Evolutionary conservation across 345 rosid genomes (phyloP).

Genomic region (Balakata baccata): DNA sequence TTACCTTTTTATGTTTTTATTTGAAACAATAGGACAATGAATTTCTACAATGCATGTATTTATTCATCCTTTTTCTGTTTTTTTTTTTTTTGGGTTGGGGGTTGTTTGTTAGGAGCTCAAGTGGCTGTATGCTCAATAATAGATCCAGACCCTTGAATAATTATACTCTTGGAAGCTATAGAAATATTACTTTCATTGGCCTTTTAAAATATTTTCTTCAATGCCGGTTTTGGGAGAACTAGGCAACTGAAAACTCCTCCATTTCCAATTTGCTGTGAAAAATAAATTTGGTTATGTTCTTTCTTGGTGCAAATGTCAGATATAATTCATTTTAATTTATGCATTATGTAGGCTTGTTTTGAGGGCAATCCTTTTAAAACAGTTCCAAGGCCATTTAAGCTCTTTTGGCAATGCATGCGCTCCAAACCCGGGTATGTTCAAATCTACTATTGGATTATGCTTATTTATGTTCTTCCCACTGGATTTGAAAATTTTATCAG

Average conservation of each 20-base stretch:
- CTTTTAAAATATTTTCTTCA: neutral
- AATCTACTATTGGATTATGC: neutral
- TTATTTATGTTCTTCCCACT: neutral
- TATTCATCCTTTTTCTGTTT: neutral
- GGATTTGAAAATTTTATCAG: neutral
- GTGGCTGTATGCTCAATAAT: no score
- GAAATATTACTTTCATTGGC: neutral
- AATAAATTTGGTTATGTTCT: neutral
- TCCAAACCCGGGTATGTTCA: slow-evolving; percentile 86
- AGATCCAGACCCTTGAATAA: no score
- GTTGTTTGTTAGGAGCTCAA: neutral
- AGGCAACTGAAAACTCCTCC: neutral
- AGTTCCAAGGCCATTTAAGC: slow-evolving; percentile 93
- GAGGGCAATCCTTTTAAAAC: slow-evolving; percentile 99
- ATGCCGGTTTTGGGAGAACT: neutral
- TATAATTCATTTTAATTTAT: neutral
- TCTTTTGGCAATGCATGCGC: slow-evolving; percentile 89
- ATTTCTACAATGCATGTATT: neutral
- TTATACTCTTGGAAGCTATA: no score
- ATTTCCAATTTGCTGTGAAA: neutral
- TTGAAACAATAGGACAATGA: neutral
- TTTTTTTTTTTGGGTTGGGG: neutral
- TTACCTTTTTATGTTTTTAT: neutral
- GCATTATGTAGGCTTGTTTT: slow-evolving; percentile 66
- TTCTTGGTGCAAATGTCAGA: neutral